Base-by-base conservation (phyloP, 2,329 filamentous ascomycete species). In the Scedosporium minutisporum region DNA sequence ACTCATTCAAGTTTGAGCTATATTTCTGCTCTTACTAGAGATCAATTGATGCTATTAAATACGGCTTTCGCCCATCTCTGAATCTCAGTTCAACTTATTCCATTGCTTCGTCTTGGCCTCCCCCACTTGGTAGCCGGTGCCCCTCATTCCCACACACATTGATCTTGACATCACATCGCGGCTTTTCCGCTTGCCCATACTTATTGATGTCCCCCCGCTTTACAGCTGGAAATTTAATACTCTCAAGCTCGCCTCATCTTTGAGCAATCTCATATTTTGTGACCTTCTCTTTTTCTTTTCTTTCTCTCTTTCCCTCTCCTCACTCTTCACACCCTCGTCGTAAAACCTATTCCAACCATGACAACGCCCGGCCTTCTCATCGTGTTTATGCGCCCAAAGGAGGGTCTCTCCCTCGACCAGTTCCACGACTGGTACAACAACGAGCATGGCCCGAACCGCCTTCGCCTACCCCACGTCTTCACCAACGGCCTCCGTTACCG, bases 341-440 rank as follows among this genome's bases (percentile, higher is more conserved):
- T 27, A 16, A 18, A 48, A n/a, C 44, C 4, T 33, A n/a, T 9
- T 38, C 10, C 44, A 53, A 67, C 61, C 61, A 76, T 75, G 73
- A 67, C 74, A 14, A 78, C 74, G 62, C 83, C 83, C 9, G 91
- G 91, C 64, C 85, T 92, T 69, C 86, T 96, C 70, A 91, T 88
- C 73, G 91, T 96, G 68, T 92, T 90, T 16, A 96, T 96, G 88
- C 87, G 93, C 75, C 90, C 91, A 68, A 81, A 83, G 72, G 79
- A 83, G 63, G 82, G 81, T 67, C 80, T 91, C 68, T 79, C 87
- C 62, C 75, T 82, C 58, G 79, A 84, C 65, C 85, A 90, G 69
- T 96, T 96, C 76, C 89, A 96, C 74, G 90, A 96, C 72, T 93
- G 90, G 90, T 96, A 96, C 79, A 93, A 96, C 78, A 95, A 92